phyloP scores from a whole-genome alignment of 169 alveolate genomes.

The Eimeria acervulina region DNA sequence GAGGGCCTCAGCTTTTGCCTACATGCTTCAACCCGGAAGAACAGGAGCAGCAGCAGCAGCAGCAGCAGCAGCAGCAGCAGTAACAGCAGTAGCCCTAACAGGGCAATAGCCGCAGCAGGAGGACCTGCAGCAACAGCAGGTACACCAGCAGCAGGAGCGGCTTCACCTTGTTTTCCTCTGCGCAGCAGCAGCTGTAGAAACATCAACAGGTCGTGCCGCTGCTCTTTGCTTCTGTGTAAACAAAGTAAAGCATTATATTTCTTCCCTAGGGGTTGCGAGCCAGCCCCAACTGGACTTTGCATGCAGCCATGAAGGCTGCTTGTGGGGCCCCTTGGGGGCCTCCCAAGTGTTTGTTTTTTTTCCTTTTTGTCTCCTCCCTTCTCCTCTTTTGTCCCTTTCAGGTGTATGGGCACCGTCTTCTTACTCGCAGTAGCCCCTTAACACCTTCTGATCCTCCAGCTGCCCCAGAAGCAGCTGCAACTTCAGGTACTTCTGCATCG shows the following conservation, averaged over 20 bases:
- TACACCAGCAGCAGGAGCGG: slow-evolving; percentile 5
- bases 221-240: not conserved
- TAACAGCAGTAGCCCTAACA: not conserved
- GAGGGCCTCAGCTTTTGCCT: not conserved
- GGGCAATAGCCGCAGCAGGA: not conserved
- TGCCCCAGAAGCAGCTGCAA: slow-evolving; percentile 19
- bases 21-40: not conserved
- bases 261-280: not conserved
- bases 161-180: not conserved
- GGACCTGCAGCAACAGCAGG: not conserved
- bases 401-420: slow-evolving; percentile 21
- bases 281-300: not conserved
- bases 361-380: not conserved
- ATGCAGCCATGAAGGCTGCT: not conserved
- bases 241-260: not conserved
- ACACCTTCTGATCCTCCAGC: not conserved
- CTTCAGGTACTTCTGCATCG: not conserved
- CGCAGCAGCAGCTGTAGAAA: slow-evolving; percentile 9
- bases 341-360: not conserved
- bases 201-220: not conserved
- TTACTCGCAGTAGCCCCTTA: not conserved
- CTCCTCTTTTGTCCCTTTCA: not conserved
- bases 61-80: slow-evolving; percentile 18
- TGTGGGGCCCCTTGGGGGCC: not conserved
- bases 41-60: slow-evolving; percentile 3